Evolutionary conservation across 352 stramenopile genomes (phyloP).

Genomic region (Plasmopara halstedii): DNA sequence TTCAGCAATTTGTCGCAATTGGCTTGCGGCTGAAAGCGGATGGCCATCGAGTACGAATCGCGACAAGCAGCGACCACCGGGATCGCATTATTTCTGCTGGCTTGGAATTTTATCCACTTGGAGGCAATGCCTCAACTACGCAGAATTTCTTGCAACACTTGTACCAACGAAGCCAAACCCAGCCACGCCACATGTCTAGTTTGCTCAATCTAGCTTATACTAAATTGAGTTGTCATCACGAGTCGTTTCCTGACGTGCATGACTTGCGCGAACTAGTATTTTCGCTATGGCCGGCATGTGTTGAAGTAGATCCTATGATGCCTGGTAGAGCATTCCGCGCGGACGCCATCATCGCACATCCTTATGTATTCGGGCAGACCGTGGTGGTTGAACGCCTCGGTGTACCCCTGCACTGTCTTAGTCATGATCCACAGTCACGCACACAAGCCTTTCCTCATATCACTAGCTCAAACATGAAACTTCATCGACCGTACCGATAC

Average conservation of each 20-base stretch:
- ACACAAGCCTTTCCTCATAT: slow-evolving; percentile 42
- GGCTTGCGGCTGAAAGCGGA: slow-evolving; percentile 45
- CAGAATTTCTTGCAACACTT: slow-evolving; percentile 33
- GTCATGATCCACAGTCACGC: slow-evolving; percentile 25
- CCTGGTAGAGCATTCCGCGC: slow-evolving; percentile 33
- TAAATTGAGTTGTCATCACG: too few relatives aligned
- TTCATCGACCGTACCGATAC: slow-evolving; percentile 39
- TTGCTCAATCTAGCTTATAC: too few relatives aligned
- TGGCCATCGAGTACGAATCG: slow-evolving; percentile 80
- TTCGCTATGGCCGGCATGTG: slow-evolving; percentile 27
- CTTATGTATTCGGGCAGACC: slow-evolving; percentile 30
- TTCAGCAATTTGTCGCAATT: slow-evolving; percentile 51
- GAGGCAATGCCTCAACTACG: slow-evolving; percentile 18
- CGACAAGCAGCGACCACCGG: slow-evolving; percentile 59
- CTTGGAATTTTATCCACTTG: slow-evolving; percentile 46
- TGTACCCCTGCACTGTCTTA: slow-evolving; percentile 37
- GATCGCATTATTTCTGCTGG: slow-evolving; percentile 34
- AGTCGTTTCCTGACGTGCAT: too few relatives aligned
- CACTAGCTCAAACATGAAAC: slow-evolving; percentile 30
- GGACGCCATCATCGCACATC: slow-evolving; percentile 35
- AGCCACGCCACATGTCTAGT: slow-evolving; percentile 25
- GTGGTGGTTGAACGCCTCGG: slow-evolving; percentile 36
- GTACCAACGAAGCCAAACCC: slow-evolving; percentile 12
- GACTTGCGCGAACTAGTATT: slow-evolving; percentile 28
- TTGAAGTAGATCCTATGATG: slow-evolving; percentile 22